Percentiles rank a stretch among this genome's conserved stretches.
Evolutionary conservation across 495 filamentous ascomycete species (phyloP).

Genomic region (Pseudomonodictys pantanalensis): DNA sequence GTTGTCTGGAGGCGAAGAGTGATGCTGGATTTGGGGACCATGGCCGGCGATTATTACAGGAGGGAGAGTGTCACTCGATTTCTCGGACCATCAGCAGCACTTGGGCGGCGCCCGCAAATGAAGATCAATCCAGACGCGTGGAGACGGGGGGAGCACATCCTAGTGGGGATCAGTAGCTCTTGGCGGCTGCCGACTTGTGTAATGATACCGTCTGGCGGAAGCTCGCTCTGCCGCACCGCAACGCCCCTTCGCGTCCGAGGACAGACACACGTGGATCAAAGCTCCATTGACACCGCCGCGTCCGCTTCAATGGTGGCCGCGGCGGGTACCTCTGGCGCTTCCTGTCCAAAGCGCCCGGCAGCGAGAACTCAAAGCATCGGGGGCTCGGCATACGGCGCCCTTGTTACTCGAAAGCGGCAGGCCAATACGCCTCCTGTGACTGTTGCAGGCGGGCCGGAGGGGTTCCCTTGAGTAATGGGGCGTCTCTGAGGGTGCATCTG

Average conservation of each 20-base stretch:
- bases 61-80: slow-evolving; percentile 14
- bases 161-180: slow-evolving; percentile 17
- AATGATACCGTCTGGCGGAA: neutral
- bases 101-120: slow-evolving; percentile 13
- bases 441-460: neutral
- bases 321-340: no score
- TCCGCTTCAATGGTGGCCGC: no score
- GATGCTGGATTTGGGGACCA: neutral
- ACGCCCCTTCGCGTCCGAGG: no score
- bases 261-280: no score
- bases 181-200: neutral
- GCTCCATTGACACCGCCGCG: no score
- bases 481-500: neutral
- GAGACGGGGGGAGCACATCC: slow-evolving; percentile 18
- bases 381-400: neutral
- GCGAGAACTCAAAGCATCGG: neutral
- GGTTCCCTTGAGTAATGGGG: slow-evolving; percentile 3
- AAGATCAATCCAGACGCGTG: slow-evolving; percentile 15
- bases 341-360: no score
- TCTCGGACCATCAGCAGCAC: slow-evolving; percentile 1
- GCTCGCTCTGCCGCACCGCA: no score
- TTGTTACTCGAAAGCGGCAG: neutral
- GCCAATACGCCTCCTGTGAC: slow-evolving; percentile 11
- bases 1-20: neutral
- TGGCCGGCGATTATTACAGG: neutral